Conservation (phyloP, 2,329 filamentous ascomycete genomes). For the Trichoderma sp. region DNA sequence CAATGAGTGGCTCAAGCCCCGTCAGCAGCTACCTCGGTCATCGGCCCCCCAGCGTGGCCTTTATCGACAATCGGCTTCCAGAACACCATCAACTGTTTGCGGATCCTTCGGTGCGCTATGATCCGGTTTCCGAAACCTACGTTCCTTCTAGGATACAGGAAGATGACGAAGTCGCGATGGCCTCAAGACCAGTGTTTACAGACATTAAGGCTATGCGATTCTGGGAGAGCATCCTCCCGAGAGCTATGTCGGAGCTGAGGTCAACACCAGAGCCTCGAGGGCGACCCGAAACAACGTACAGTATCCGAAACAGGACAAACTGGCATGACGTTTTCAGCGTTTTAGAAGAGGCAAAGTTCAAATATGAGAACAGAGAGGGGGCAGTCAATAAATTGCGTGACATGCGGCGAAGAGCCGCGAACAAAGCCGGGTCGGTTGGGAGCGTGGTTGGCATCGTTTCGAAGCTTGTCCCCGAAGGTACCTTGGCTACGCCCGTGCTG, state of each 20-base stretch:
- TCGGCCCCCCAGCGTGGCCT: constrained; percentile 9
- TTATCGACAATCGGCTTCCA: constrained; percentile 10
- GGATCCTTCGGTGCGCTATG: neutral
- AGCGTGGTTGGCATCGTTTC: neutral
- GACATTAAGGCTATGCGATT: neutral
- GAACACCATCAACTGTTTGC: neutral
- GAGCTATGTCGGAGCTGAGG: neutral
- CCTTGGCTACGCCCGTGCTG: neutral
- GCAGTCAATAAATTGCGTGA: neutral
- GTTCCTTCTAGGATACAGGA: neutral
- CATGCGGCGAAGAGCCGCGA: neutral
- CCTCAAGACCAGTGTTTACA: constrained; percentile 1
- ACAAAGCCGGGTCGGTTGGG: neutral
- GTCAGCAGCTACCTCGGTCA: neutral
- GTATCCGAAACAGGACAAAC: neutral
- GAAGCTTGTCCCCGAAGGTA: neutral
- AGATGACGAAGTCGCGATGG: neutral
- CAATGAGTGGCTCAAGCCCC: neutral
- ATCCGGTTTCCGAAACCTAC: neutral
- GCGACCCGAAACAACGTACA: neutral
- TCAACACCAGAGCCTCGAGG: neutral
- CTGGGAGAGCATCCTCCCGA: constrained; percentile 4
- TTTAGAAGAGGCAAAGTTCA: neutral
- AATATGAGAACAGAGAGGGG: constrained; percentile 5
- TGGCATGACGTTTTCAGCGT: neutral